Evolutionary conservation across 2,329 filamentous ascomycete species (phyloP), one percentile per base, ranked within the genome.

Genomic region (Madurella fahalii): DNA sequence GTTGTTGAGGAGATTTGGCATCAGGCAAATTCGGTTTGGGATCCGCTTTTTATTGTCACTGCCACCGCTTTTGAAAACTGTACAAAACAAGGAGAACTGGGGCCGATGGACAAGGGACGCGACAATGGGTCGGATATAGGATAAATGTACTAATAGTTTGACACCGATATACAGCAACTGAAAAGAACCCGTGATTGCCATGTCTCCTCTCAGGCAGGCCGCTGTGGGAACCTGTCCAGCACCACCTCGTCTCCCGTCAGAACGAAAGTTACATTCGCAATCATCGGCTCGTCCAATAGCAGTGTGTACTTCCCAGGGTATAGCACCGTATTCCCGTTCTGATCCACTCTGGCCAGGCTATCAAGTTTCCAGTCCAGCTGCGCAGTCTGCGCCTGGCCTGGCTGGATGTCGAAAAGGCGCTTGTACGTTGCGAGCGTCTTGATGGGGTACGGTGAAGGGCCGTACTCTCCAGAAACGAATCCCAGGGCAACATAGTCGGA

Each of bases 401-500:
- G 59, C 4, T 64, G 54, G 40, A 80, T 65, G 34, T 67, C 63
- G 50, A 67, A 67, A 2, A 79, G 59, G n/a, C 80, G 70, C 1
- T 67, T 64, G 61, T 83, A 83, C 2, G 74, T 72, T 1, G 76
- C 77, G 0, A 83, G 71, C 2, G 72, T 74, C 67, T 83, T 83
- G 42, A 71, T 72, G 0, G 80, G 81, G 47, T 75, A 73, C 1
- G 81, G 81, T 20, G 63, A 54, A 0, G 80, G 79, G 1, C 77
- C 77, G 20, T 65, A 68, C 2, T 72, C 64, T 4, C 75, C 74
- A 20, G 72, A 67, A 4, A 82, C 51, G 63, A 82, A 84, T 2
- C 71, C 71, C 9, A 84, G 70, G 1, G 74, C 70, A 3, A 79
- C 76, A 60, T 77, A 84, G 65, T 83, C 80, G 0, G 78, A 82